These are phyloP conservation scores for Cyberlindnera xishuangbannaensis DNA, from an alignment of 805 yeast genomes.

Conservation along the genomic window DNA sequence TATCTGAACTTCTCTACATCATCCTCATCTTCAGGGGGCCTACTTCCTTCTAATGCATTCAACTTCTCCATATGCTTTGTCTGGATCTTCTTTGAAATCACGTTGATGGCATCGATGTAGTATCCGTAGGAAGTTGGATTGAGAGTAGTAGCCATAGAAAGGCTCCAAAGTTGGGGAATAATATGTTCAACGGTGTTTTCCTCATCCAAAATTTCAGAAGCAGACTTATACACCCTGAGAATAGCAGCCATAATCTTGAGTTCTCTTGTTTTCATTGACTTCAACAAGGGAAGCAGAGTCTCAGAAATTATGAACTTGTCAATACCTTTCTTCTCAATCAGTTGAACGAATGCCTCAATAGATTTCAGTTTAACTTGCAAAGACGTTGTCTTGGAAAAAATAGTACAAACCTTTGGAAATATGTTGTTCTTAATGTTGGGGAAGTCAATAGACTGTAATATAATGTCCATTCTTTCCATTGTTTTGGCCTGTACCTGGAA, in stretches of 20 bases:
- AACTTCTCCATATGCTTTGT: conserved; percentile 33
- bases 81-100: conserved; percentile 40
- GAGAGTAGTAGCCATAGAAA: conserved; percentile 42
- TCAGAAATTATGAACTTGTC: conserved; percentile 72
- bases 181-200: conserved; percentile 48
- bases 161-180: conserved; percentile 46
- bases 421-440: conserved; percentile 66
- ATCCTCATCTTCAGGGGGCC: conserved; percentile 20
- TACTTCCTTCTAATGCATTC: conserved; percentile 20
- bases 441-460: conserved; percentile 51
- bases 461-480: conserved; percentile 35
- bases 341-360: conserved; percentile 48
- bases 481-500: conserved; percentile 48
- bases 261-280: conserved; percentile 72
- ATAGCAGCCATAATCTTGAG: conserved; percentile 52
- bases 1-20: conserved; percentile 22
- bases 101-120: conserved; percentile 35
- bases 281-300: conserved; percentile 73
- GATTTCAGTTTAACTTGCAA: conserved; percentile 71
- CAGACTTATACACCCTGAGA: conserved; percentile 34
- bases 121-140: conserved; percentile 35
- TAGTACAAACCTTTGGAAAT: conserved; percentile 64
- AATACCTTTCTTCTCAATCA: conserved; percentile 54
- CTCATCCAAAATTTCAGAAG: conserved; percentile 37
- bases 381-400: conserved; percentile 82